Conservation (phyloP, 768 basidiomycete species). For the Termitomyces sp. region DNA sequence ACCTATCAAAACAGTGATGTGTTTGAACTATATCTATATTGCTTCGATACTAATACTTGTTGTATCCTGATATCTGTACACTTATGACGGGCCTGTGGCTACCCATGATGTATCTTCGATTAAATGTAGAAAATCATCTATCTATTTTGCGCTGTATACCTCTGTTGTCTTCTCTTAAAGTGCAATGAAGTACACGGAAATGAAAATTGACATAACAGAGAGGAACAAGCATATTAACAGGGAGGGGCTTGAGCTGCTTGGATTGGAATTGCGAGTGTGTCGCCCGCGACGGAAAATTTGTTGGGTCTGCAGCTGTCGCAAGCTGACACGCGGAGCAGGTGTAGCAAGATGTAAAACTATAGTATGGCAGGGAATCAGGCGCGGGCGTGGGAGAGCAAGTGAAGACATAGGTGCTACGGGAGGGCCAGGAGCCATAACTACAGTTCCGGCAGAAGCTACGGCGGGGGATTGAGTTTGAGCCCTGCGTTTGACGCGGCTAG, state of each 20-base stretch:
- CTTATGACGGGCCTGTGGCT: background rate
- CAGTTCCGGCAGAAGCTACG: background rate
- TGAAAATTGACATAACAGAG: background rate
- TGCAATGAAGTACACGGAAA: background rate
- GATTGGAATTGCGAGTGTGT: background rate
- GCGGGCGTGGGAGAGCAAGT: too few species aligned
- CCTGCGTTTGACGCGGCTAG: background rate
- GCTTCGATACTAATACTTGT: background rate
- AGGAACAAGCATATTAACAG: background rate
- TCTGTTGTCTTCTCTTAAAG: background rate
- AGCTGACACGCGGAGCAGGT: background rate
- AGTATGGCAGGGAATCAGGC: background rate
- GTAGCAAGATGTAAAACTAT: background rate
- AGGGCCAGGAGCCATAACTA: background rate
- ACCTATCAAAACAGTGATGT: background rate
- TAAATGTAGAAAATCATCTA: background rate
- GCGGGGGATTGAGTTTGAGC: background rate
- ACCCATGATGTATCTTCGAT: background rate
- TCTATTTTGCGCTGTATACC: too few species aligned
- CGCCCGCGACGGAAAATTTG: background rate
- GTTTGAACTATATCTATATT: background rate
- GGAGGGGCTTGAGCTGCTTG: background rate
- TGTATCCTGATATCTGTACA: background rate
- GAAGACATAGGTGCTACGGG: background rate
- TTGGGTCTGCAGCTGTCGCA: background rate